phyloP scores from a whole-genome alignment of 345 rosid genomes.

The Dovyalis caffra region DNA sequence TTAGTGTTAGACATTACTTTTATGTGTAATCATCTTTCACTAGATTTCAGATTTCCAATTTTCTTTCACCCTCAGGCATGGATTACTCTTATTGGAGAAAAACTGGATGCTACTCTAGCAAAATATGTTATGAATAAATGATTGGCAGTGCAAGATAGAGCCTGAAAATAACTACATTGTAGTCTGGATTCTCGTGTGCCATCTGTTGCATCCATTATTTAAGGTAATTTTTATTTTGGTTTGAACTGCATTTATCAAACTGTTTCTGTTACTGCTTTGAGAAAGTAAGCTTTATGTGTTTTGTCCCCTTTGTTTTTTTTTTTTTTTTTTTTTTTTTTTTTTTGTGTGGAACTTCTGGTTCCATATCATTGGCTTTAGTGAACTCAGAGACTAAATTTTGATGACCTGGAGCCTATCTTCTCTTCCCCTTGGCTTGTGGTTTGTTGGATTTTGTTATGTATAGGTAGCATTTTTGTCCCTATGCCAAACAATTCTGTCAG shows the following conservation, averaged over 20 bases:
- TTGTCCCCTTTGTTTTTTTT: not conserved
- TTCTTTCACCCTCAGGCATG: conserved; percentile 55
- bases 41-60: not conserved
- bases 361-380: not conserved
- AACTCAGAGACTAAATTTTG: not conserved
- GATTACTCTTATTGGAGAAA: conserved; percentile 80
- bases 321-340: no score
- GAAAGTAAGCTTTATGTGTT: not conserved
- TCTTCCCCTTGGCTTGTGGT: no score
- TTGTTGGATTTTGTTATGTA: not conserved
- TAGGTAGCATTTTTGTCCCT: not conserved
- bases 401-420: not conserved
- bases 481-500: not conserved
- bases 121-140: conserved; percentile 34
- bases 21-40: not conserved
- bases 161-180: conserved; percentile 9
- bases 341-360: not conserved
- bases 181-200: not conserved
- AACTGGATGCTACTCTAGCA: conserved; percentile 67
- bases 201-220: not conserved
- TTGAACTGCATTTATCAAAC: conserved; percentile 1
- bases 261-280: not conserved
- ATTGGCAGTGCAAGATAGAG: conserved; percentile 32
- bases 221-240: conserved; percentile 27
- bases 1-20: not conserved